Percentiles rank a stretch among this genome's conserved stretches.
Conservation (phyloP, 2,329 filamentous ascomycete genomes). For the Pyricularia sp. region DNA sequence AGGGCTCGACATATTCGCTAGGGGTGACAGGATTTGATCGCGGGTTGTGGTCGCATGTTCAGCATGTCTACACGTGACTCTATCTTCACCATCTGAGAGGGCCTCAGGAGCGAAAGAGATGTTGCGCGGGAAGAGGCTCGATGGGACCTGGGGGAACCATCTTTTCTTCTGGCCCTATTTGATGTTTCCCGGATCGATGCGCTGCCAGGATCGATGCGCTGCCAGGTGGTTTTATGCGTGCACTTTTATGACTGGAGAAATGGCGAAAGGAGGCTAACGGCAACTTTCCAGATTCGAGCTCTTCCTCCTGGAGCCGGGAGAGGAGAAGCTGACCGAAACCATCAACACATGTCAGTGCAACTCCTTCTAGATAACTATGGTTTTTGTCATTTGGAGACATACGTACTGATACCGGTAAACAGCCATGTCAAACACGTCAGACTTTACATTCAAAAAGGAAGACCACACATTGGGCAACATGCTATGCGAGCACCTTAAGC, state of each 20-base stretch:
- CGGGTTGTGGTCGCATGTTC: neutral
- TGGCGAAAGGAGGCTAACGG: neutral
- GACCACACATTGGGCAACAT: slow-evolving; percentile 93
- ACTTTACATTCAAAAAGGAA: slow-evolving; percentile 93
- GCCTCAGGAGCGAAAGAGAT: neutral
- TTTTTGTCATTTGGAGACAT: neutral
- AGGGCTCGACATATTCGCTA: neutral
- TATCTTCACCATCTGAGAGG: neutral
- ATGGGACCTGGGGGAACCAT: neutral
- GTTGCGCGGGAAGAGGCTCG: neutral
- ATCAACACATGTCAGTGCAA: neutral
- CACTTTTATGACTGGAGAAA: neutral
- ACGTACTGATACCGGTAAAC: slow-evolving; percentile 4
- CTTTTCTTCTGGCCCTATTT: neutral
- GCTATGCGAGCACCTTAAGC: slow-evolving; percentile 71
- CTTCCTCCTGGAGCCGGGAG: slow-evolving; percentile 72
- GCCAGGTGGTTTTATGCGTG: neutral
- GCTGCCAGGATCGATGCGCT: neutral
- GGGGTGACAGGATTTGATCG: neutral
- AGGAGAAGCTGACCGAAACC: slow-evolving; percentile 87
- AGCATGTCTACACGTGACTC: neutral
- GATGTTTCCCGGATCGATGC: neutral
- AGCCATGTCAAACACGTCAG: slow-evolving; percentile 89
- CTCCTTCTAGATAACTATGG: neutral
- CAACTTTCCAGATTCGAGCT: slow-evolving; percentile 65